Base-by-base conservation (phyloP, 345 rosid genomes). In the Acer negundo region DNA sequence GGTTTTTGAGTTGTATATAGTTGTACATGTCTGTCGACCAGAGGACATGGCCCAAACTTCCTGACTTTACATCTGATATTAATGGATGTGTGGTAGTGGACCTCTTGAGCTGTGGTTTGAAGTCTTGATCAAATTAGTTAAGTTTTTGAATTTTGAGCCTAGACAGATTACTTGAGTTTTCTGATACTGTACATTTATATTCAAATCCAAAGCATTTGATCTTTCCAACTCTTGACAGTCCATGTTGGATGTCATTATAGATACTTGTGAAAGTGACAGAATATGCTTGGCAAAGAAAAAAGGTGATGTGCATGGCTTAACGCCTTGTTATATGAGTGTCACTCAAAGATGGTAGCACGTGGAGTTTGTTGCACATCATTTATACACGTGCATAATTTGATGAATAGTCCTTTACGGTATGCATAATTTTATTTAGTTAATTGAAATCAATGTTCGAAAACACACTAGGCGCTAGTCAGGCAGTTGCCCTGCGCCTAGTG, bases 331-430 rank as follows among this genome's bases (percentile, higher is more conserved):
- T 12, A 38, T 23, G 2, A 31, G 40, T 15, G 42, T 75, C 22
- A 40, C 63, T 31, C 67, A 49, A 53, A 17, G 51, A 19, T 56
- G 62, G 53, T 75, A 65, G 16, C 59, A 40, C 23, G 9, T 56
- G 49, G 11, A 42, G 26, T 51, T 9, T 3, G 9, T 75, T 38
- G 72, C 35, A 20, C 73, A 66, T 44, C 15, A 42, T 55, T 19
- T n/a, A 75, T 49, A 35, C 42, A 38, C 40, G 64, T 55, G 11
- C 47, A 55, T 72, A 72, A 35, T 71, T 56, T 55, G 28, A 20
- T 28, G 55, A 47, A 13, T 22, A 22, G 19, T 26, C 62, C 42
- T 70, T 51, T 28, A 51, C 31, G 2, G 23, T 26, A 17, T 28
- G 42, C 46, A 26, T 16, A 44, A 1, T 70, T 23, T n/a, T 42